phyloP scores from a whole-genome alignment of 441 rosid species.

The Erysimum cheiri region DNA sequence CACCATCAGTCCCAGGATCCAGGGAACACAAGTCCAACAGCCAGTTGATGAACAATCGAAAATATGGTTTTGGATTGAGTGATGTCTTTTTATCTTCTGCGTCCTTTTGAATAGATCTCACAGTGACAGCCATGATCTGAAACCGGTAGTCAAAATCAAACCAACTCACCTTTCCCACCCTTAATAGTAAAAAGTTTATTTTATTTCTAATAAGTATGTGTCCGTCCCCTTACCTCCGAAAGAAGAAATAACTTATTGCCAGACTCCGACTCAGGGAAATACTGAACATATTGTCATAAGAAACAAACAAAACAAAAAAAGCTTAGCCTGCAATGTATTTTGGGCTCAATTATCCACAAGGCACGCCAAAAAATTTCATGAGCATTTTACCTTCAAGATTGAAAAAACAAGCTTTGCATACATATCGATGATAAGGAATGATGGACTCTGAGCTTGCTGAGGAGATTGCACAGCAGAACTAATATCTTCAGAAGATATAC shows the following conservation, averaged over 20 bases:
- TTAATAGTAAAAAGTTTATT: slow-evolving; percentile 2
- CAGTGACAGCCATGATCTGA: slow-evolving; percentile 80
- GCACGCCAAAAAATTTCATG: slow-evolving; percentile 15
- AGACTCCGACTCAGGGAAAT: slow-evolving; percentile 82
- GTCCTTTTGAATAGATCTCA: slow-evolving; percentile 84
- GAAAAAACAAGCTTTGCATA: slow-evolving; percentile 87
- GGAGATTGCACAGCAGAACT: slow-evolving; percentile 64
- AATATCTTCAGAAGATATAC: slow-evolving; percentile 76
- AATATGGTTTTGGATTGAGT: slow-evolving; percentile 94
- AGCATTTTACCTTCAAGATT: slow-evolving; percentile 66
- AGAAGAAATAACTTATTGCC: slow-evolving; percentile 65
- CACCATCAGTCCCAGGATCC: slow-evolving; percentile 74
- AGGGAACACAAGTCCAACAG: slow-evolving; percentile 73
- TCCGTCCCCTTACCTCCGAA: slow-evolving; percentile 61
- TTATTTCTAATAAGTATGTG: not conserved
- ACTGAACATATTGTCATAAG: slow-evolving; percentile 39
- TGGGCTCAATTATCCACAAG: slow-evolving; percentile 13
- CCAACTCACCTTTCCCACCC: slow-evolving; percentile 4
- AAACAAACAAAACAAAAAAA: slow-evolving; percentile 6
- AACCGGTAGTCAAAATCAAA: slow-evolving; percentile 35
- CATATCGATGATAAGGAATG: slow-evolving; percentile 87
- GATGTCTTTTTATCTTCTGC: slow-evolving; percentile 87
- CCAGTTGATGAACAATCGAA: slow-evolving; percentile 93
- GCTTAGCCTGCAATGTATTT: slow-evolving; percentile 13
- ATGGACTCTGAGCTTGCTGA: slow-evolving; percentile 79